Base-by-base conservation (phyloP, 2,329 filamentous ascomycete genomes). In the Karstenula rhodostoma region DNA sequence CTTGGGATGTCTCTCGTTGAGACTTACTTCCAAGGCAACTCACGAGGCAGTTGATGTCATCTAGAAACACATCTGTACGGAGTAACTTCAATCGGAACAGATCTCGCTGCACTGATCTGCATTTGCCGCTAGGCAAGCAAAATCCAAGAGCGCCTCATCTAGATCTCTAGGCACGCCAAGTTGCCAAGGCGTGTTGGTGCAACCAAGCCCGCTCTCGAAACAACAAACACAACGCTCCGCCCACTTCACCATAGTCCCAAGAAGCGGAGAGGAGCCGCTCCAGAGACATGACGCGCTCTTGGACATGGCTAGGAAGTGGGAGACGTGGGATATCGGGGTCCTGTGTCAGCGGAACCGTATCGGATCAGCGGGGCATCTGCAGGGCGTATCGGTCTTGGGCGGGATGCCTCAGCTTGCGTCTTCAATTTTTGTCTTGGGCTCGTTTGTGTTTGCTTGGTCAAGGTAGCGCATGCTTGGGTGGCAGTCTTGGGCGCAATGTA, bases 141-240 rank as follows among this genome's bases (percentile, higher is more conserved):
- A 51, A 23, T n/a, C 48, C 48, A 51, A 37, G 32, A 40, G 32
- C 19, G 48, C 13, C 27, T 37, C 48, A 51, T 51, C 19, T 51
- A 35, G 48, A 37, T 51, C 33, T 37, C 32, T 37, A 17, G 32
- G 32, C 32, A n/a, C 13, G 48, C 48, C 48, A 51, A 51, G 48
- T 37, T 15, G 48, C 48, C 48, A 37, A 51, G 48, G 10, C 48
- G 42, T 44, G 19, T 12, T 44, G 42, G 19, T 44, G 48, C 48
- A 37, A 51, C 48, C 48, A 51, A 51, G 48, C 48, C 48, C 48
- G 32, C 32, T 17, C 48, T 51, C 48, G 33, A 51, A 51, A 51
- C 48, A 25, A 23, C 29, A 51, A 51, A 37, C 48, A 51, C 10
- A 2, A 37, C 48, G 32, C 19, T 51, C 48, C 48, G 32, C 48